phyloP scores from a whole-genome alignment of 306 rosid genomes.

The Fragaria vesca region DNA sequence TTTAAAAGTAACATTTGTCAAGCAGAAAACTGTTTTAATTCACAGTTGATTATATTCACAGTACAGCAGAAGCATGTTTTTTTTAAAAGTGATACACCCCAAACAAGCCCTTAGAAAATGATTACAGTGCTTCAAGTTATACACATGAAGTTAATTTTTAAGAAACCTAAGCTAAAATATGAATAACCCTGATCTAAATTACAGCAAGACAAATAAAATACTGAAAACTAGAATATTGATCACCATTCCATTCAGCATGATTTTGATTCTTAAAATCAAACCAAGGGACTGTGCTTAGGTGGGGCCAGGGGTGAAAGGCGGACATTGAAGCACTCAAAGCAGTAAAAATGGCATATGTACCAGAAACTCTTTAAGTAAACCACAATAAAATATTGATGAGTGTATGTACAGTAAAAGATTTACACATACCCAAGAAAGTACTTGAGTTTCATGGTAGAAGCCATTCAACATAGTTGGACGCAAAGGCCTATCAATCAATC shows the following conservation, averaged over 20 bases:
- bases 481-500: slow-evolving; percentile 95
- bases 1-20: no score
- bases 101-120: neutral
- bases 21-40: no score
- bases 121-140: neutral
- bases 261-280: neutral
- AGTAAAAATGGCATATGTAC: slow-evolving; percentile 3
- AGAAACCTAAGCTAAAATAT: neutral
- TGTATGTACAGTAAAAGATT: slow-evolving; percentile 9
- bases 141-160: neutral
- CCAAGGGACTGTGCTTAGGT: neutral
- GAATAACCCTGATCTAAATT: neutral
- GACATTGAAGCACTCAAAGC: neutral
- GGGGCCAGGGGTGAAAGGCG: neutral
- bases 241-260: neutral
- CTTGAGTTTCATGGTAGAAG: slow-evolving; percentile 92
- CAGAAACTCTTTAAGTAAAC: neutral
- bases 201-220: neutral
- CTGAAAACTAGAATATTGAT: neutral
- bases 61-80: no score
- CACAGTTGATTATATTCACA: no score
- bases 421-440: slow-evolving; percentile 84
- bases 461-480: slow-evolving; percentile 97
- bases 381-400: neutral
- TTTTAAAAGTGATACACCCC: no score